Conservation (phyloP, 140 eudicot genomes). For the Ambrosia hybrid region DNA sequence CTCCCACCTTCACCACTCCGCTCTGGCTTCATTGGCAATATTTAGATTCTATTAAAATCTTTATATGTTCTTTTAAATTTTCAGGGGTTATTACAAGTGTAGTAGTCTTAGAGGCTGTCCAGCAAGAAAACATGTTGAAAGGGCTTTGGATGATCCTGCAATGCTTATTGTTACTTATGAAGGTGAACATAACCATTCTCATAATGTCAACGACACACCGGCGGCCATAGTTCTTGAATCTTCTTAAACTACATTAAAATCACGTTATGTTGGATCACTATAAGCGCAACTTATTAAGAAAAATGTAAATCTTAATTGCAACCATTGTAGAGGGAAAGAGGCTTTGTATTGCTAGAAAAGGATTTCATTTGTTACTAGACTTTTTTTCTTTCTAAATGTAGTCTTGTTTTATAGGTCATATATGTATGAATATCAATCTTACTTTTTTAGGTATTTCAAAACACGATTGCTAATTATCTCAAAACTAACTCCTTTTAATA, state of each 20-base stretch:
- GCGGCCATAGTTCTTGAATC: constrained; percentile 75
- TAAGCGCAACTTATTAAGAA: not conserved
- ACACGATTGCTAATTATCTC: not conserved
- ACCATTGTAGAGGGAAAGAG: constrained; percentile 11
- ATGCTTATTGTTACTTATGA: constrained; percentile 88
- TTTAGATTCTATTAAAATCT: no score
- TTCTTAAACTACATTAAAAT: constrained; percentile 36
- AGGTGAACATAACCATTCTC: constrained; percentile 82
- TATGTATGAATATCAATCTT: not conserved
- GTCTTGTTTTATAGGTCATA: not conserved
- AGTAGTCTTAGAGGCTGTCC: constrained; percentile 91
- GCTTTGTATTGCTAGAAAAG: not conserved
- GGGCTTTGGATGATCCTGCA: constrained; percentile 76
- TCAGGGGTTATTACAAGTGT: constrained; percentile 90
- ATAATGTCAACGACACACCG: constrained; percentile 45
- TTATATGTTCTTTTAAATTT: not conserved
- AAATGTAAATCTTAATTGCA: constrained; percentile 25
- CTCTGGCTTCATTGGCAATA: no score
- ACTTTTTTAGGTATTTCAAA: not conserved
- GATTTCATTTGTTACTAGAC: constrained; percentile 1
- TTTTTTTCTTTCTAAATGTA: not conserved
- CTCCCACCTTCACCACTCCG: no score
- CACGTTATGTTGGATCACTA: not conserved
- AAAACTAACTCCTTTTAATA: not conserved
- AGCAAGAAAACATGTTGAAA: constrained; percentile 85